Evolutionary conservation across 441 rosid genomes (phyloP).

Genomic region (Lagerstroemia fauriei): DNA sequence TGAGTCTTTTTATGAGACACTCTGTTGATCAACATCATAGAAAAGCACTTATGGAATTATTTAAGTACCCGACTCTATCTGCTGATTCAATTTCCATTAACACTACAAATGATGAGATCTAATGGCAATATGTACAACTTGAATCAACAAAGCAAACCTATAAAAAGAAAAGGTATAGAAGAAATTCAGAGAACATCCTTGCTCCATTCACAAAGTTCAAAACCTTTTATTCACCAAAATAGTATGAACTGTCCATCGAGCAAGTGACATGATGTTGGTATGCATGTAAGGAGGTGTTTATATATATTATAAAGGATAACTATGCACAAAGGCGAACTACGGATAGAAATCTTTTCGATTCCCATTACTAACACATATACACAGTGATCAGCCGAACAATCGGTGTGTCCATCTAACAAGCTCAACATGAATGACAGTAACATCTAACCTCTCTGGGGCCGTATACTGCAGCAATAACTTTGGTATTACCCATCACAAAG

Average conservation of each 20-base stretch:
- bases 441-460: conserved; percentile 79
- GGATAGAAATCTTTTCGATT: not conserved
- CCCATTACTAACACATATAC: not conserved
- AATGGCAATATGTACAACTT: not conserved
- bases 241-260: not conserved
- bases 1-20: not conserved
- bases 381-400: not conserved
- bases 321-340: not conserved
- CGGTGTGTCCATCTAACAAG: not conserved
- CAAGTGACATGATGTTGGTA: not conserved
- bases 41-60: not conserved
- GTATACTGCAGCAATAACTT: conserved; percentile 92
- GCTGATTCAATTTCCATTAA: not conserved
- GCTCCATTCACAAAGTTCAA: not conserved
- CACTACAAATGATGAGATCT: not conserved
- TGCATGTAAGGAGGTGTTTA: not conserved
- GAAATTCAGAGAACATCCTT: not conserved
- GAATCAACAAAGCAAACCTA: not conserved
- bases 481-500: conserved; percentile 91
- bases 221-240: not conserved
- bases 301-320: not conserved
- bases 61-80: not conserved
- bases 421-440: not conserved
- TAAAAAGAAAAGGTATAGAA: not conserved
- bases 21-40: not conserved